Conservation (phyloP, 345 rosid genomes). For the Chamaenerion angustifolium region DNA sequence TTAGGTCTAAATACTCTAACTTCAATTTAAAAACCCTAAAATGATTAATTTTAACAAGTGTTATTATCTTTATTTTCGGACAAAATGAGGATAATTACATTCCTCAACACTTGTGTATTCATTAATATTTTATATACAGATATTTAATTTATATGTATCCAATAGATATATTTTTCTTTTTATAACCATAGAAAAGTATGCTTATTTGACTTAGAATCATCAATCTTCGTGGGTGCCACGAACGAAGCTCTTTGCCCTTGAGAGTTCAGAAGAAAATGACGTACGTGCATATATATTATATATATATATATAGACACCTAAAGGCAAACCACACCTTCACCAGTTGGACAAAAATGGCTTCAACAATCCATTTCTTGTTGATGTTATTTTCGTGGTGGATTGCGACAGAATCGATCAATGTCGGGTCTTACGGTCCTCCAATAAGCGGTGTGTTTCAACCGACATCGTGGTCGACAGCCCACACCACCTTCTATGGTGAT, state of each 20-base stretch:
- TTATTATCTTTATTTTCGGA: no score
- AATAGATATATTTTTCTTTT: neutral
- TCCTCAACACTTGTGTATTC: no score
- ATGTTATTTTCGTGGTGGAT: conserved; percentile 13
- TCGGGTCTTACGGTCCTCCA: conserved; percentile 1
- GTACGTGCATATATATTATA: neutral
- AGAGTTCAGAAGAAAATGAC: neutral
- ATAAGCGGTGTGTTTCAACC: conserved; percentile 18
- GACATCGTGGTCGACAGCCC: conserved; percentile 36
- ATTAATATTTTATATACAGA: no score
- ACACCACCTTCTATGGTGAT: conserved; percentile 65
- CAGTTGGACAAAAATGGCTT: neutral
- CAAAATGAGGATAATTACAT: no score
- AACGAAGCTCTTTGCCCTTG: neutral
- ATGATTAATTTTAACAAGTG: no score
- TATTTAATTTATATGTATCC: no score
- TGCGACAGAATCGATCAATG: conserved; percentile 1
- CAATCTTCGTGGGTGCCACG: conserved; percentile 7
- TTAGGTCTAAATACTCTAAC: no score
- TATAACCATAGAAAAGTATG: neutral
- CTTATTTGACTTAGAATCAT: neutral
- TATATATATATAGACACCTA: neutral
- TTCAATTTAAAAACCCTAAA: no score
- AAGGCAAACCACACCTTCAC: neutral
- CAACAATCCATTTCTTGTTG: conserved; percentile 5